A percentile compares a stretch with the other conserved stretches of the same genome.
These are phyloP conservation scores for Rhinocladiella similis DNA, from an alignment of 2,329 filamentous ascomycete species.

Conservation along the genomic window DNA sequence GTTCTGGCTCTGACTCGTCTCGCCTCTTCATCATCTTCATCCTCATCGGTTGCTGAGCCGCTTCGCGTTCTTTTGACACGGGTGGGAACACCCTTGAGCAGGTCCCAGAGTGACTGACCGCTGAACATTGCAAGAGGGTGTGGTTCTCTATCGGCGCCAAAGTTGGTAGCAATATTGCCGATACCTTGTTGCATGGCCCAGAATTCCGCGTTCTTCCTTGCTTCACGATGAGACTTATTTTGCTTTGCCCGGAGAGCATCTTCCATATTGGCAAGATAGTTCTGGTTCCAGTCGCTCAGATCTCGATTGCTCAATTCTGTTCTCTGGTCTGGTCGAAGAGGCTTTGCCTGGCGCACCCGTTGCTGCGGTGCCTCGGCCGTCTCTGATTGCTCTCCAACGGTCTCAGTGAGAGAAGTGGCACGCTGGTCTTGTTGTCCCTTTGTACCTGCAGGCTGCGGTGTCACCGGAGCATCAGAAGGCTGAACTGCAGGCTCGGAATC, in stretches of 20 bases:
- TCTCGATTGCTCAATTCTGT: slow-evolving; percentile 58
- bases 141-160: slow-evolving; percentile 41
- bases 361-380: slow-evolving; percentile 33
- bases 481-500: slow-evolving; percentile 34
- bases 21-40: slow-evolving; percentile 31
- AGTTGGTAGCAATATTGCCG: slow-evolving; percentile 51
- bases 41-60: slow-evolving; percentile 29
- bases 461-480: slow-evolving; percentile 28
- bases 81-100: slow-evolving; percentile 42
- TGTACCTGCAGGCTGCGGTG: slow-evolving; percentile 10
- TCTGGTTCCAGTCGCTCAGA: slow-evolving; percentile 56
- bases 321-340: slow-evolving; percentile 48
- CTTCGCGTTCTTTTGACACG: slow-evolving; percentile 34
- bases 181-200: slow-evolving; percentile 62
- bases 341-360: slow-evolving; percentile 38
- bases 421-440: slow-evolving; percentile 19
- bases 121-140: slow-evolving; percentile 61
- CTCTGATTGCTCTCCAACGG: slow-evolving; percentile 11
- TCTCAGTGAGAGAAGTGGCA: slow-evolving; percentile 11
- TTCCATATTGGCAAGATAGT: slow-evolving; percentile 64
- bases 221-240: slow-evolving; percentile 42
- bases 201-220: slow-evolving; percentile 63
- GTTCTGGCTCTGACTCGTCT: slow-evolving; percentile 40
- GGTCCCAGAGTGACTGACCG: slow-evolving; percentile 54
- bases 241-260: slow-evolving; percentile 47